Conservation (phyloP, 2,329 filamentous ascomycete species). For the Byssothecium circinans region DNA sequence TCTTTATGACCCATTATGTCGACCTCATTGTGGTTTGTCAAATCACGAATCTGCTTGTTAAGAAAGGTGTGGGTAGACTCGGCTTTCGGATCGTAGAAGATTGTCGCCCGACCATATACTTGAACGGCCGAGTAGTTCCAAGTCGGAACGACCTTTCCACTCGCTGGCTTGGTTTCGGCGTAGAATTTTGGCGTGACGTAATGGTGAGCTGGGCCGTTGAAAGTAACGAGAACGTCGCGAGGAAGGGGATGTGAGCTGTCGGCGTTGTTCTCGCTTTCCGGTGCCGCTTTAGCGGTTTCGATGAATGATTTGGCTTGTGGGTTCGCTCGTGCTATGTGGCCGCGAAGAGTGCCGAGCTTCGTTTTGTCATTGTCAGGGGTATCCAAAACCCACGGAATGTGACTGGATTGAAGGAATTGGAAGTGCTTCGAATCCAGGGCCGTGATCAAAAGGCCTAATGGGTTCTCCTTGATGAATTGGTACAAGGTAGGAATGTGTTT, state of each 20-base stretch:
- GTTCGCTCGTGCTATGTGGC: constrained; percentile 65
- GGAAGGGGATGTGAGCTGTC: too few species aligned
- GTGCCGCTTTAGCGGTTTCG: constrained; percentile 48
- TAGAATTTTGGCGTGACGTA: constrained; percentile 70
- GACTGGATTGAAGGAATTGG: constrained; percentile 27
- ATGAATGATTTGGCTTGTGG: constrained; percentile 66
- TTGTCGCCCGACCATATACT: constrained; percentile 60
- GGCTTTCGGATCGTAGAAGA: constrained; percentile 57
- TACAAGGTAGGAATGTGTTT: constrained; percentile 53
- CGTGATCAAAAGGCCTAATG: constrained; percentile 65
- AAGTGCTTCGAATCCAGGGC: constrained; percentile 47
- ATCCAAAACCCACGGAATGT: constrained; percentile 30
- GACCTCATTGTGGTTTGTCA: constrained; percentile 59
- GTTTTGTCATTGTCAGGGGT: constrained; percentile 47
- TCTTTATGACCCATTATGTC: constrained; percentile 26
- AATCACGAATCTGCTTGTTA: constrained; percentile 57
- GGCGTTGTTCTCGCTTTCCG: constrained; percentile 1
- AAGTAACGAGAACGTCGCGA: constrained; percentile 63
- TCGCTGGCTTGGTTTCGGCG: constrained; percentile 63
- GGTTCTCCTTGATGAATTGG: constrained; percentile 60
- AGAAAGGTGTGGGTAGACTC: constrained; percentile 54
- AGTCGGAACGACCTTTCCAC: constrained; percentile 68
- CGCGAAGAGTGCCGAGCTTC: constrained; percentile 56
- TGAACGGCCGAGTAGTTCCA: constrained; percentile 72
- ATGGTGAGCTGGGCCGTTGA: constrained; percentile 61